These are phyloP conservation scores for Elsinoe necatrix DNA, from an alignment of 2,329 filamentous ascomycete species.

Conservation along the genomic window DNA sequence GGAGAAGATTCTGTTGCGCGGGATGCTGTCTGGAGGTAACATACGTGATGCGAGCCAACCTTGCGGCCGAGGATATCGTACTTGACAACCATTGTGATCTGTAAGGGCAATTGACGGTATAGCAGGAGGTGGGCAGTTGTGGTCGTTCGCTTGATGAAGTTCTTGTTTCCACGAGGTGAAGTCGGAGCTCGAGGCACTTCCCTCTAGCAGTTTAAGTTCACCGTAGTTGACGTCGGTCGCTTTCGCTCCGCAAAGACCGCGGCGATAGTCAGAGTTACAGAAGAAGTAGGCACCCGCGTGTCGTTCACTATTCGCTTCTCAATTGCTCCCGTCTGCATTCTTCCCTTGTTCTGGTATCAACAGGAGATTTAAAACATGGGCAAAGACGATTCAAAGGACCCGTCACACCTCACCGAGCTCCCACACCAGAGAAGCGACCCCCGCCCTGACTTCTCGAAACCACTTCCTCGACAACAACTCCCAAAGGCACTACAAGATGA, in stretches of 20 bases:
- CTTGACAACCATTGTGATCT: constrained; percentile 41
- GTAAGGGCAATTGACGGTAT: constrained; percentile 9
- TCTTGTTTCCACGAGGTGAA: constrained; percentile 12
- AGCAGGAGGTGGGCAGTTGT: constrained; percentile 9
- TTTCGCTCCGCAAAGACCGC: neutral
- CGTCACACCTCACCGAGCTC: constrained; percentile 28
- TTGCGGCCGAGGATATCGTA: constrained; percentile 45
- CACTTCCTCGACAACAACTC: constrained; percentile 43
- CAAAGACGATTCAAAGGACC: constrained; percentile 19
- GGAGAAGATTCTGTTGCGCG: constrained; percentile 5
- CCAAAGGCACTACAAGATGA: constrained; percentile 48
- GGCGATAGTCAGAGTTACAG: neutral
- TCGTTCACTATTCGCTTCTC: neutral
- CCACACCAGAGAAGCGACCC: constrained; percentile 36
- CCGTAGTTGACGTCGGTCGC: neutral
- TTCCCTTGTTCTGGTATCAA: neutral
- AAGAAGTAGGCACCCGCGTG: neutral
- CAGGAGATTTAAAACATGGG: constrained; percentile 2
- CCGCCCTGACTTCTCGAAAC: constrained; percentile 41
- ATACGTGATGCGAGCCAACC: constrained; percentile 47
- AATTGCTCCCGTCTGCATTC: neutral
- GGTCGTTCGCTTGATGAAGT: constrained; percentile 15
- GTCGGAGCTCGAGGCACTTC: constrained; percentile 13
- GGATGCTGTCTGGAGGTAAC: constrained; percentile 23
- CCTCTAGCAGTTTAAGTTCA: neutral